Percentiles rank a stretch among this genome's conserved stretches.
phyloP scores from a whole-genome alignment of 768 basidiomycete genomes.

The Lenzites betulinus region DNA sequence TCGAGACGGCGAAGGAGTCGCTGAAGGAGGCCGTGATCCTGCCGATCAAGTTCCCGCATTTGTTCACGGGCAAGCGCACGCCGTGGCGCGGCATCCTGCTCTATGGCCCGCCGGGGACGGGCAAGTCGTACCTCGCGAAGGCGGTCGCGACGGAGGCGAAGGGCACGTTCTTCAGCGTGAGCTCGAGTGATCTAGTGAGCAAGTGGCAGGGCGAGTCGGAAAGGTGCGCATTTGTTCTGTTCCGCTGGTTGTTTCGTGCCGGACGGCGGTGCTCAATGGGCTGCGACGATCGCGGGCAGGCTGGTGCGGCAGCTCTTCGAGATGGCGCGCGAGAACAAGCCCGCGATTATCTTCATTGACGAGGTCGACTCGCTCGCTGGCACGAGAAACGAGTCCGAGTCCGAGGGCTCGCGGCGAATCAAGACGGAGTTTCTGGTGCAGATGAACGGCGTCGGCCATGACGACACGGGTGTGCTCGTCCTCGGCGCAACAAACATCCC shows the following conservation, averaged over 20 bases:
- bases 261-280: not conserved
- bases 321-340: constrained; percentile 94
- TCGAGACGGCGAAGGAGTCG: constrained; percentile 93
- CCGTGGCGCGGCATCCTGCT: constrained; percentile 96
- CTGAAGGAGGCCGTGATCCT: constrained; percentile 98
- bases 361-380: constrained; percentile 97
- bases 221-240: constrained; percentile 51
- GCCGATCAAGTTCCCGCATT: constrained; percentile 99
- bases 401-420: constrained; percentile 94
- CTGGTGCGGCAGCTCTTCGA: constrained; percentile 95
- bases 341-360: constrained; percentile 98
- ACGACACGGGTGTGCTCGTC: constrained; percentile 94
- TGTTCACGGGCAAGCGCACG: constrained; percentile 97
- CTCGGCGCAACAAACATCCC: constrained; percentile 98
- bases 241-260: no score
- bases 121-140: constrained; percentile 96
- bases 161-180: constrained; percentile 97
- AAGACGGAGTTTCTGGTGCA: constrained; percentile 98
- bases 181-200: constrained; percentile 92
- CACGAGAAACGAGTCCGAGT: constrained; percentile 94
- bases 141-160: constrained; percentile 99
- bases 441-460: constrained; percentile 98
- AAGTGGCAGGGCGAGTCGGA: constrained; percentile 99
- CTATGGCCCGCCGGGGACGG: constrained; percentile 97
- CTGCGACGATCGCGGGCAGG: constrained; percentile 41